Conservation (phyloP, 352 stramenopile genomes). For the Pythium brassicae region DNA sequence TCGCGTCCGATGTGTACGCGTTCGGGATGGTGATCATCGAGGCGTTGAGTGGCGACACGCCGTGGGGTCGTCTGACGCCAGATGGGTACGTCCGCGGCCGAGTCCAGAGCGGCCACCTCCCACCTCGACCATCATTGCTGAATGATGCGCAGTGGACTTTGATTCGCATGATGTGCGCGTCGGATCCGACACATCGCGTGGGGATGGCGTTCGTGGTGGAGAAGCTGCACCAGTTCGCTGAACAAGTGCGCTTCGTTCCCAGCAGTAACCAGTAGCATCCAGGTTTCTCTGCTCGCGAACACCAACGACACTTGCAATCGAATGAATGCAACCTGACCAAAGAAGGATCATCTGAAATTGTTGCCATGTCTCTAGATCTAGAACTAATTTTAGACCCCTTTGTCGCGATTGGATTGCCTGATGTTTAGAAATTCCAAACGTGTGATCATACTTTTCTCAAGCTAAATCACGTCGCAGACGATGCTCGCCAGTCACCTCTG, state of each 20-base stretch:
- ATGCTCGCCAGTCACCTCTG: background rate
- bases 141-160: constrained; percentile 9
- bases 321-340: no score
- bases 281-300: no score
- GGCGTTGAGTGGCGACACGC: constrained; percentile 7
- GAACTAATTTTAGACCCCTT: no score
- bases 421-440: no score
- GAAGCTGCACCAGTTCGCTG: constrained; percentile 2
- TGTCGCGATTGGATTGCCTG: no score
- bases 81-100: background rate
- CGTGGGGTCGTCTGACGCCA: constrained; percentile 2
- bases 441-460: no score
- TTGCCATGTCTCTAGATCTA: no score
- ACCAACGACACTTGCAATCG: no score
- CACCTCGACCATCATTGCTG: background rate
- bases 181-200: constrained; percentile 2
- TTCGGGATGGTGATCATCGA: constrained; percentile 23
- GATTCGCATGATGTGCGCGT: constrained; percentile 15
- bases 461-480: background rate
- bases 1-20: constrained; percentile 21
- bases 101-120: constrained; percentile 3
- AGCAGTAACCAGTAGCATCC: no score
- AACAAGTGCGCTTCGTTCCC: background rate
- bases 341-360: no score
- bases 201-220: background rate